Conservation (phyloP, 1,139 yeast genomes). For the Saccharomycopsis hybrid region DNA sequence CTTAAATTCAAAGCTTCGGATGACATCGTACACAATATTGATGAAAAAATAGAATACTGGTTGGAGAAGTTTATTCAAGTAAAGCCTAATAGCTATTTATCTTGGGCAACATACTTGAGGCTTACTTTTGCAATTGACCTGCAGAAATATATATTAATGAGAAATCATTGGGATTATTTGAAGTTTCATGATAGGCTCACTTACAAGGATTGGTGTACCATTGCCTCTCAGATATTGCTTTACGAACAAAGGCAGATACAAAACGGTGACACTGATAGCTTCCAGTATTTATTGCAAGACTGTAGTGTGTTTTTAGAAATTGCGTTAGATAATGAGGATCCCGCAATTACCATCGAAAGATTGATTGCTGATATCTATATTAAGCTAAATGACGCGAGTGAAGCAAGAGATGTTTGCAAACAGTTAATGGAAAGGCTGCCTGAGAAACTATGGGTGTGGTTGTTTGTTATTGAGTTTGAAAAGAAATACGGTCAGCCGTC, state of each 20-base stretch:
- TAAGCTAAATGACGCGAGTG: conserved; percentile 3
- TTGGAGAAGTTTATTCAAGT: background rate
- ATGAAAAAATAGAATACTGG: background rate
- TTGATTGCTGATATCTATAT: conserved; percentile 1
- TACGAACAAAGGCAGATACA: background rate
- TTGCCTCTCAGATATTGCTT: background rate
- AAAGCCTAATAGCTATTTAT: background rate
- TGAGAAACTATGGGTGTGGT: conserved; percentile 7
- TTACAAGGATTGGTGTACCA: background rate
- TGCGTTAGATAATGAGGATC: conserved; percentile 1
- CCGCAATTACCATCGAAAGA: conserved; percentile 1
- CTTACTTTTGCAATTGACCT: background rate
- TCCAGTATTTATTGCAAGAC: conserved; percentile 5
- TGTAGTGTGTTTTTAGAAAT: background rate
- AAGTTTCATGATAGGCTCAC: background rate
- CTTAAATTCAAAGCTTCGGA: background rate
- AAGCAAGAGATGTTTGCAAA: conserved; percentile 3
- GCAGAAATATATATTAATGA: background rate
- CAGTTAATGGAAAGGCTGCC: background rate
- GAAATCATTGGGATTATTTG: background rate
- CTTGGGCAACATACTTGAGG: background rate
- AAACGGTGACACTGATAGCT: background rate
- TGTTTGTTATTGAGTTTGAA: conserved; percentile 4
- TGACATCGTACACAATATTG: background rate
- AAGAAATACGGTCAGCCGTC: background rate